Base-by-base conservation (phyloP, 768 basidiomycete genomes). In the Mycena crocata region DNA sequence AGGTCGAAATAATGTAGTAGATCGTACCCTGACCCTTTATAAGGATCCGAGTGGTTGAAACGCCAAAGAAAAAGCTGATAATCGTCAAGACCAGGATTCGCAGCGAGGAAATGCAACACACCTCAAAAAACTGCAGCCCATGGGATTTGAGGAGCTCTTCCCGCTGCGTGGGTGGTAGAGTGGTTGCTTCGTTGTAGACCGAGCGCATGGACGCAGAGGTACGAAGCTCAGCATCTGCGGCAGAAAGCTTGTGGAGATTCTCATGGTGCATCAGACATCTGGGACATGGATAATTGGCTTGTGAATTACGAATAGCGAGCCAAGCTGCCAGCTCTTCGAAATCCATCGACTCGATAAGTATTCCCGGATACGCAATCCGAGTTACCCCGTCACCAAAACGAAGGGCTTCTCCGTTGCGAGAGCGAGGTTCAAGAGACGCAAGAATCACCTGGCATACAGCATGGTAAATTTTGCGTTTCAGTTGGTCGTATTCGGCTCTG, bases 381-480 rank as follows among this genome's bases (percentile, higher is more conserved):
- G 17, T 35, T 5, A 51, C 49, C 10, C 49, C 54, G 37, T 73
- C 72, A 31, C 71, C 64, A 45, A 68, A 71, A 12, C 54, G 28
- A 17, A 73, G 0, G 7, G 58, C 56, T 35, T 69, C 65, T 1
- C 72, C 72, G 23, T 54, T 44, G 26, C 55, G 57, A 8, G 72
- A 67, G 7, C 57, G 69, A 15, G 37, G 34, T 39, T 50, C 42
- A 13, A 73, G 51, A 12, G 68, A 54, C 8, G 35, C 45, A 37
- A 73, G 55, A 14, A 73, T 35, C 17, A 64, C 57, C 3, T 24
- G 40, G 23, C 70, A 63, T 7, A 72, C 59, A 7, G 40, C 46
- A n/a, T 72, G 72, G 37, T 70, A 65, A 30, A 73, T 62, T 26
- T 55, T 48, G 17, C 59, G 64, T 50, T 68, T 73, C 2, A 63